A percentile compares a stretch with the other conserved stretches of the same genome.
phyloP scores from a whole-genome alignment of 352 stramenopile species.

The Globisporangium viniferum region DNA sequence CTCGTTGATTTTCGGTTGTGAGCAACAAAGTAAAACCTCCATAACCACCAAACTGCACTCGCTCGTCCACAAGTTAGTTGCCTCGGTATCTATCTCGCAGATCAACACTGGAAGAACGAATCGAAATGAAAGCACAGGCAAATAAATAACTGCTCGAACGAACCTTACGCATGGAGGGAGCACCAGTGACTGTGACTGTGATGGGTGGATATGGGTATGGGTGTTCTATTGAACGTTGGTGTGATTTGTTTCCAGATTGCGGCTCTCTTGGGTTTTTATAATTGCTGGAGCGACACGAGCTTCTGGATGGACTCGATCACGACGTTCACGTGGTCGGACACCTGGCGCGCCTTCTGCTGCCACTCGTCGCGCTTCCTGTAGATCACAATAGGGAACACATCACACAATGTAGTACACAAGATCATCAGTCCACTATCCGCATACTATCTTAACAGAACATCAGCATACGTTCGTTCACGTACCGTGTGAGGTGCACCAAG shows the following conservation, averaged over 20 bases:
- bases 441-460: neutral
- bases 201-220: neutral
- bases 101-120: no score
- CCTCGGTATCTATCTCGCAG: no score
- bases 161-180: no score
- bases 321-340: conserved; percentile 71
- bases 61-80: no score
- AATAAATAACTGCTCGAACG: no score
- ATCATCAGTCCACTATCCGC: neutral
- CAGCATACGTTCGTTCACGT: conserved; percentile 2
- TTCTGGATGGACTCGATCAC: conserved; percentile 76
- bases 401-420: neutral
- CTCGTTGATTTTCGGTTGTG: no score
- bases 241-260: neutral
- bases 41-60: no score
- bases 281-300: conserved; percentile 56
- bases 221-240: neutral
- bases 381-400: neutral
- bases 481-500: conserved; percentile 49
- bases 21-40: no score
- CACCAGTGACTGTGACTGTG: no score
- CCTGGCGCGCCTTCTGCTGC: conserved; percentile 66
- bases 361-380: conserved; percentile 59
- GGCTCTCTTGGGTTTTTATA: neutral
- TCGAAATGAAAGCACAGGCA: no score